Conservation (phyloP, 2,329 filamentous ascomycete species). For the Sarocladium brachiariae region DNA sequence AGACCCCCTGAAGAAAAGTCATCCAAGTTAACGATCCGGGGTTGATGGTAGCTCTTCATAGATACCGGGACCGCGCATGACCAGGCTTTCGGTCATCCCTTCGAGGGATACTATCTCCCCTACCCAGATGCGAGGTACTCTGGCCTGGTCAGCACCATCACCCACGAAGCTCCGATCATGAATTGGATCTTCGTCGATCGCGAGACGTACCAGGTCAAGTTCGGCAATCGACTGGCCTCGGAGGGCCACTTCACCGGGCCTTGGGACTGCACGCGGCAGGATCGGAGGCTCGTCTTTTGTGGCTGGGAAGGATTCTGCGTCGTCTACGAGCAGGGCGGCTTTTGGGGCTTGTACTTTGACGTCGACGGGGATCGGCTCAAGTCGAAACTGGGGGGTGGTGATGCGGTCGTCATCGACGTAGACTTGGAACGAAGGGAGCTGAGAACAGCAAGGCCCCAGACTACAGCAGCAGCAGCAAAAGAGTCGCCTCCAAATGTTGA, state of each 20-base stretch:
- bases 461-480: background rate
- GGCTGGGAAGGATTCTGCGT: slow-evolving; percentile 44
- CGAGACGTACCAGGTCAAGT: slow-evolving; percentile 38
- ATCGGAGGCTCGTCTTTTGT: slow-evolving; percentile 41
- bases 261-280: slow-evolving; percentile 45
- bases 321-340: slow-evolving; percentile 34
- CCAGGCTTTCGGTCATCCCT: slow-evolving; percentile 34
- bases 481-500: too few species aligned
- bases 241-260: slow-evolving; percentile 39
- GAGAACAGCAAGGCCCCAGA: slow-evolving; percentile 21
- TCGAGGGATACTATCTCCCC: slow-evolving; percentile 50
- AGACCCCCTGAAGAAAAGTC: too few species aligned
- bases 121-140: slow-evolving; percentile 45
- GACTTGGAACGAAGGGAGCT: slow-evolving; percentile 47
- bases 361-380: slow-evolving; percentile 36
- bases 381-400: slow-evolving; percentile 23
- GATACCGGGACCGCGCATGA: slow-evolving; percentile 26
- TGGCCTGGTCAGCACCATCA: slow-evolving; percentile 42
- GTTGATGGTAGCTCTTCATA: slow-evolving; percentile 43
- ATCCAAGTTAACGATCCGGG: too few species aligned
- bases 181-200: slow-evolving; percentile 45
- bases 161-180: slow-evolving; percentile 40
- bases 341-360: slow-evolving; percentile 43
- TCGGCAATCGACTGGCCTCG: slow-evolving; percentile 35
- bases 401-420: slow-evolving; percentile 48